phyloP scores from a whole-genome alignment of 2,329 filamentous ascomycete species.

The Thermomyces lanuginosus region DNA sequence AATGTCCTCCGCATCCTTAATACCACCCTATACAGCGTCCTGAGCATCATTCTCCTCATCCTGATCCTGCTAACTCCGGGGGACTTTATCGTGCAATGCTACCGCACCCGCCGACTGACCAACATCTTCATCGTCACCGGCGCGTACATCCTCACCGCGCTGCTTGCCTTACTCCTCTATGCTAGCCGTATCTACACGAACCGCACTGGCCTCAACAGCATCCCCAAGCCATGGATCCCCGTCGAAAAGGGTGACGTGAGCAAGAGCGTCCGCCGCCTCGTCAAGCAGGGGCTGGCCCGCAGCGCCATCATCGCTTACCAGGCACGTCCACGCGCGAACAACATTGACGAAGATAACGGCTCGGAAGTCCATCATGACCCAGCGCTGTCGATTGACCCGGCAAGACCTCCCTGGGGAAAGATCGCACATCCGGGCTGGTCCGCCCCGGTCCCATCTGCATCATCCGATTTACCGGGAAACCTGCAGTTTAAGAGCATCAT shows the following conservation, averaged over 20 bases:
- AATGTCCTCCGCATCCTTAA: conserved; percentile 65
- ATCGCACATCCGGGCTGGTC: conserved; percentile 82
- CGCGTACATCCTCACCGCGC: conserved; percentile 54
- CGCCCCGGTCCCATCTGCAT: conserved; percentile 53
- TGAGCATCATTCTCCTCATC: conserved; percentile 55
- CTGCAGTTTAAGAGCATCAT: conserved; percentile 74
- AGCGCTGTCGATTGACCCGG: conserved; percentile 19
- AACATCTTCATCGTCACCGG: conserved; percentile 72
- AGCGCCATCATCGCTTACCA: conserved; percentile 73
- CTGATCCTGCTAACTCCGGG: conserved; percentile 66
- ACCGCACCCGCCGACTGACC: conserved; percentile 48
- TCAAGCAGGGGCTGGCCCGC: conserved; percentile 53
- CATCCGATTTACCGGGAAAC: conserved; percentile 55
- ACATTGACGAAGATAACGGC: conserved; percentile 24
- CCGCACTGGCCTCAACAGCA: conserved; percentile 58
- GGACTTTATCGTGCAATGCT: conserved; percentile 65
- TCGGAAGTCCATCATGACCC: conserved; percentile 13
- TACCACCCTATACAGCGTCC: conserved; percentile 56
- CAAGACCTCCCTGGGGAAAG: conserved; percentile 56
- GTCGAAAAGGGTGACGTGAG: conserved; percentile 71
- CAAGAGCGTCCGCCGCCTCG: conserved; percentile 57
- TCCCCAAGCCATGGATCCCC: conserved; percentile 75
- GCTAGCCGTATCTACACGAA: conserved; percentile 74
- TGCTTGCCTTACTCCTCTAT: conserved; percentile 62
- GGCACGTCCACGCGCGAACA: conserved; percentile 51